Evolutionary conservation across 164 flowering plant species (phyloP), one percentile per base, ranked within the genome.

Genomic region (Aristolochia fimbriata): DNA sequence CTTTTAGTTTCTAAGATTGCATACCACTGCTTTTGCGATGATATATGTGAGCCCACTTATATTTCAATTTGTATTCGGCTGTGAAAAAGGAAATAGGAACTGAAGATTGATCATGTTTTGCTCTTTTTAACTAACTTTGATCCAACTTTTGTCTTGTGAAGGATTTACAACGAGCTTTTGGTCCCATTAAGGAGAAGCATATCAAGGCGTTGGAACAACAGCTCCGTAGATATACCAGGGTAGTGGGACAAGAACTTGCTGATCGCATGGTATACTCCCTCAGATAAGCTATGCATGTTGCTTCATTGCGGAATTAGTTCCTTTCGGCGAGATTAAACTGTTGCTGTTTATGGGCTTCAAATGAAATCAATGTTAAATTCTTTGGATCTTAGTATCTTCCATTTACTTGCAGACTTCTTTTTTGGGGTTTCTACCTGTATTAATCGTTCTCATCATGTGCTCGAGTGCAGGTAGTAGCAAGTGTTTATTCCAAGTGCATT

Each of bases 251-350:
- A 17, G 80, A 75, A 69, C 76, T 86, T 14, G 78, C 86, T 0
- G 71, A 80, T 59, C 77, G 77, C 51, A 81, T 91, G 83, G 78
- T 83, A 27, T 87, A 80, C 73, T 74, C 73, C 22, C 75, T 84
- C 25, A 64, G 77, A 14, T 82, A 64, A 47, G 25, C 43, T 3
- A 15, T 27, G 11, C 1, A 15, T 8, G 17, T 30, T 30, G 23
- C 25, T 87, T 6, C 12, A 37, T 1, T 10, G 12, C 11, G 11
- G 43, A 6, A 37, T 37, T 7, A 6, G 7, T 37, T 7, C 8
- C 12, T 37, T 1, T 3, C 43, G 43, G 43, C 12, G 43, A 37
- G 43, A 5, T 37, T 37, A 37, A 37, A 37, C 43, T 37, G 43
- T 7, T 10, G 43, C 43, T 37, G 10, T 37, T 7, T 37, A 10